These are phyloP conservation scores for Daldinia sp. DNA, from an alignment of 2,329 filamentous ascomycete species.

Conservation along the genomic window DNA sequence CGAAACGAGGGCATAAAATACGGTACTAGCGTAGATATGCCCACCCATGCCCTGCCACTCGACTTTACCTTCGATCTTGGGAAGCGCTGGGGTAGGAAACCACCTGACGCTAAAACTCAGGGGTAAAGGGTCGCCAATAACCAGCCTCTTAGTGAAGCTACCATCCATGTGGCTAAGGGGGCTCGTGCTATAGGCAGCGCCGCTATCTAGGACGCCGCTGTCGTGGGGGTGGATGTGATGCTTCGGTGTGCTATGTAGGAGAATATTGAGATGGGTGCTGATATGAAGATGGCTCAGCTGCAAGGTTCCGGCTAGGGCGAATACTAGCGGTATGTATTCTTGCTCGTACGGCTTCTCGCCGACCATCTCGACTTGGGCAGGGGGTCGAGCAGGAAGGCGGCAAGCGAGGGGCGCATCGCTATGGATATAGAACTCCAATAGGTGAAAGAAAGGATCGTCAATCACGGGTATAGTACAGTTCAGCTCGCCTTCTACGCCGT, in stretches of 20 bases:
- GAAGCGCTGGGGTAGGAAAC: conserved; percentile 79
- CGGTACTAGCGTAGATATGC: conserved; percentile 68
- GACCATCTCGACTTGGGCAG: conserved; percentile 62
- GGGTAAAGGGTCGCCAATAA: conserved; percentile 87
- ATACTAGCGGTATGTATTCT: conserved; percentile 83
- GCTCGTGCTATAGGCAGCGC: conserved; percentile 84
- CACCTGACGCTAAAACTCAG: conserved; percentile 84
- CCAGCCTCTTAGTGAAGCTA: conserved; percentile 67
- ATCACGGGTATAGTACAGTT: conserved; percentile 85
- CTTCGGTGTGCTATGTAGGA: conserved; percentile 76
- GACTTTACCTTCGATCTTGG: conserved; percentile 70
- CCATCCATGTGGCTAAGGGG: conserved; percentile 68
- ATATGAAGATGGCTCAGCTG: conserved; percentile 92
- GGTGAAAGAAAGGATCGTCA: conserved; percentile 82
- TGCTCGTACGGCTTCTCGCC: conserved; percentile 59
- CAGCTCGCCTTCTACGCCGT: conserved; percentile 81
- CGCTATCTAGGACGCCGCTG: conserved; percentile 85
- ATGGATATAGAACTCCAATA: conserved; percentile 97
- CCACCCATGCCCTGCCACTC: conserved; percentile 72
- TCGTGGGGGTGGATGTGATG: conserved; percentile 69
- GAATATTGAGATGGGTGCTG: conserved; percentile 86
- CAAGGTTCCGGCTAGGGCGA: conserved; percentile 87
- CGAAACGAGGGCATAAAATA: conserved; percentile 68
- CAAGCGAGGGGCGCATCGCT: conserved; percentile 93
- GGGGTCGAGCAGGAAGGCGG: conserved; percentile 82